Percentiles rank a stretch among this genome's conserved stretches.
Conservation (phyloP, 2,329 filamentous ascomycete species). For the Didymella arachidicola region DNA sequence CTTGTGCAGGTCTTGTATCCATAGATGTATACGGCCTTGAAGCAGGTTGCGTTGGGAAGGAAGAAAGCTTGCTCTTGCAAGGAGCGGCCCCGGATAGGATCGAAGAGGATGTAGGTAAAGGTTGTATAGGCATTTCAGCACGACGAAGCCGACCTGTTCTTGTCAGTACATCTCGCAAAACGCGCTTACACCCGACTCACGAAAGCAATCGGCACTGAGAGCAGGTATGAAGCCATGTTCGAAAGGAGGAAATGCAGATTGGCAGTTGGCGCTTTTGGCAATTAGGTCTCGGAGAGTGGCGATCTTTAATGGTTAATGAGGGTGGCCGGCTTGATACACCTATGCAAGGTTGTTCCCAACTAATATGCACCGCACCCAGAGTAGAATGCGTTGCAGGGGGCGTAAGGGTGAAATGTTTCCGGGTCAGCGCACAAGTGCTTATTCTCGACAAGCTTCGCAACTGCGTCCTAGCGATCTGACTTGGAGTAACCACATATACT, state of each 20-base stretch:
- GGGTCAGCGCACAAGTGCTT: background rate
- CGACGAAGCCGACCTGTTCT: background rate
- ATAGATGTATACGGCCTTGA: conserved; percentile 27
- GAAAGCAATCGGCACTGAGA: background rate
- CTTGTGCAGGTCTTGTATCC: conserved; percentile 43
- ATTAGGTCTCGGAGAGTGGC: background rate
- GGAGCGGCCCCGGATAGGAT: conserved; percentile 12
- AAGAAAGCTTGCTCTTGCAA: conserved; percentile 2
- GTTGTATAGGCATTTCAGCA: conserved; percentile 9
- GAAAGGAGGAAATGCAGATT: background rate
- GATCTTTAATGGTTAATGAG: background rate
- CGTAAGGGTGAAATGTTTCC: background rate
- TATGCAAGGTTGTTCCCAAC: background rate
- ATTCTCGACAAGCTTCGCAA: background rate
- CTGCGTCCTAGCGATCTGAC: background rate
- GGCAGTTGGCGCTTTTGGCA: background rate
- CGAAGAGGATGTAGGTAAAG: conserved; percentile 16
- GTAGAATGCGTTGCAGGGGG: background rate
- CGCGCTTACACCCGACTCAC: background rate
- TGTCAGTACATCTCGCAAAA: conserved; percentile 13
- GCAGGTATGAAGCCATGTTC: background rate
- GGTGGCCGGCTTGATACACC: background rate
- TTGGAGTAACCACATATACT: background rate
- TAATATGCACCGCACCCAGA: background rate
- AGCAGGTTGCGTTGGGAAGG: conserved; percentile 22